Evolutionary conservation across 2,329 filamentous ascomycete genomes (phyloP), one percentile per base, ranked within the genome.

Genomic region (Botrytis fragariae): DNA sequence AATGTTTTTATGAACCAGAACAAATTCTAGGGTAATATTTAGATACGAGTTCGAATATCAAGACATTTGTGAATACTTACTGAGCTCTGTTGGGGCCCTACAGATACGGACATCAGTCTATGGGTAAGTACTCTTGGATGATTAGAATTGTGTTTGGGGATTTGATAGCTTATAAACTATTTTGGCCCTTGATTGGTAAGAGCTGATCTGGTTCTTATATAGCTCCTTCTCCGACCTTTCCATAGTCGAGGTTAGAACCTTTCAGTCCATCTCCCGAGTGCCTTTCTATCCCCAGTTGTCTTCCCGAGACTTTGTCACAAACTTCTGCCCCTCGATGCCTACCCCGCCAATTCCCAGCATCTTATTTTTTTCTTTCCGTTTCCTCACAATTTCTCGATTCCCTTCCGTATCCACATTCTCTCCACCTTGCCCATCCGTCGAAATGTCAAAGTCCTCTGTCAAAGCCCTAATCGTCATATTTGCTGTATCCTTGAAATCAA

Each of bases 371-470:
- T 22, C 25, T 18, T 57, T 32, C 10, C 65, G 32, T 9, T 25
- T 57, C 3, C 10, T 7, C 4, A 20, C 37, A 42, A 22, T 42
- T 5, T 14, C 20, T 14, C 25, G 25, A 29, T 68, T 68, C 25
- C 37, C 32, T 37, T 39, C 35, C 20, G 45, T 54, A 42, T 39
- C 9, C 35, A 57, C 48, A 57, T 22, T 42, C 10, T 57, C 48
- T 6, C 10, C n/a, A 42, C 35, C 64, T 39, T 68, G n/a, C 35
- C 65, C 65, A 68, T 68, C 65, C 9, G 65, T 68, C 48, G 35
- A 42, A 16, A 68, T 68, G 42, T 68, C 48, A 68, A 68, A 68
- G 22, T 68, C n/a, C 20, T 68, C 65, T 18, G 65, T 32, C 48
- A 68, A 54, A 42, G 65, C 48, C 45, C 65, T 57, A 12, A 68